Conservation (phyloP, 495 filamentous ascomycete genomes). For the Mytilinidion resinicola region DNA sequence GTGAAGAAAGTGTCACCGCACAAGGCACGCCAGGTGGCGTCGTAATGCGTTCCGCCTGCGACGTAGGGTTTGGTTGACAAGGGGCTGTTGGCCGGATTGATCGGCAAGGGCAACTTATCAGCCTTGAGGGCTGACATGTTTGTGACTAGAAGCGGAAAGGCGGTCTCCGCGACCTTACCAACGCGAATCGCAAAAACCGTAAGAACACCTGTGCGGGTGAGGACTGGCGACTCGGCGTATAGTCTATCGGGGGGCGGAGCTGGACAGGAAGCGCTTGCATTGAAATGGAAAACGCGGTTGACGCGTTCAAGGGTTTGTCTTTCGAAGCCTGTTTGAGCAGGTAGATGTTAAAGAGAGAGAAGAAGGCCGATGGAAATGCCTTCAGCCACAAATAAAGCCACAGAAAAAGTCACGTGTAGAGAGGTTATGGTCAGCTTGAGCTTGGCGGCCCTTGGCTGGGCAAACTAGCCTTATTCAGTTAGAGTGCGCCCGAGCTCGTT, state of each 20-base stretch:
- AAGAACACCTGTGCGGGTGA: neutral
- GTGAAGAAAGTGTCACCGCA: conserved; percentile 3
- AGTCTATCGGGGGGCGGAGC: neutral
- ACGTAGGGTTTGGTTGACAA: neutral
- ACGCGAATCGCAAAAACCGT: neutral
- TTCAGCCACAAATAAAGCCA: too few species aligned
- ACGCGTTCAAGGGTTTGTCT: neutral
- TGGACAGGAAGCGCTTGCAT: neutral
- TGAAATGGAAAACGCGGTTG: conserved; percentile 2
- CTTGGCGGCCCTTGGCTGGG: too few species aligned
- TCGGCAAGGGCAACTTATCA: conserved; percentile 4
- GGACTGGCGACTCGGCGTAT: neutral
- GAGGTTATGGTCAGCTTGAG: too few species aligned
- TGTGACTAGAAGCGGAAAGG: neutral
- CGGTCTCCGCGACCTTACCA: neutral
- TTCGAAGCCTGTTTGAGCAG: neutral
- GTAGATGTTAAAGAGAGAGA: too few species aligned
- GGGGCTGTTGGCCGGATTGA: neutral
- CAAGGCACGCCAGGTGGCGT: conserved; percentile 6
- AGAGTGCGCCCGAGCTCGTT: too few species aligned
- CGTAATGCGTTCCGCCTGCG: neutral
- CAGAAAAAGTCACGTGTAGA: too few species aligned
- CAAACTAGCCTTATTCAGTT: too few species aligned
- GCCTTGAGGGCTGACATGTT: neutral
- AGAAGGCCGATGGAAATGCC: too few species aligned